A percentile compares a stretch with the other conserved stretches of the same genome.
Conservation (phyloP, 768 basidiomycete genomes). For the Termitomyces sp. region DNA sequence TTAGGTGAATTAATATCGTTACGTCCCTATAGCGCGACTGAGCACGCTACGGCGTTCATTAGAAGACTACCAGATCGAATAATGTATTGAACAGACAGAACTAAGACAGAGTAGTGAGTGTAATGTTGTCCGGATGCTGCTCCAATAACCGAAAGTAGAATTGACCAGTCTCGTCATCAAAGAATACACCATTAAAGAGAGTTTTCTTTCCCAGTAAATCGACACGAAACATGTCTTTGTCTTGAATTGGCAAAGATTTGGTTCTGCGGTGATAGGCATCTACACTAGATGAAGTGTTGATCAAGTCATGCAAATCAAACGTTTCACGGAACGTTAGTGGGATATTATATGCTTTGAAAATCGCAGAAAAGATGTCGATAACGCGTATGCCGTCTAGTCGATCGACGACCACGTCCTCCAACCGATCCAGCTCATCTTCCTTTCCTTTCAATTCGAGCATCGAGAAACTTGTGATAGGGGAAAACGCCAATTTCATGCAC, state of each 20-base stretch:
- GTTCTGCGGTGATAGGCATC: background rate
- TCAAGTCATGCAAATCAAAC: background rate
- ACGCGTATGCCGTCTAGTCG: background rate
- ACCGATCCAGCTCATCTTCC: background rate
- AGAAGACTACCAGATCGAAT: no score
- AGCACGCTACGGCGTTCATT: no score
- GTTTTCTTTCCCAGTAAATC: background rate
- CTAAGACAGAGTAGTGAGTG: background rate
- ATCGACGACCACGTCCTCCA: background rate
- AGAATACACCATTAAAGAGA: background rate
- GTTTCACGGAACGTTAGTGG: background rate
- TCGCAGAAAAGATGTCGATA: background rate
- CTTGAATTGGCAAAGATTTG: background rate
- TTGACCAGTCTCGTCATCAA: background rate
- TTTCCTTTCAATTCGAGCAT: background rate
- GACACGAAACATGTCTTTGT: background rate
- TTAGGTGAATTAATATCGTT: no score
- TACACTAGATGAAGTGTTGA: background rate
- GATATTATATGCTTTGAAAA: background rate
- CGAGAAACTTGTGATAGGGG: background rate
- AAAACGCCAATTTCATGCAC: background rate
- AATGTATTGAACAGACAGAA: background rate
- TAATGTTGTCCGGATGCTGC: background rate
- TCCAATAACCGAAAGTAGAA: background rate
- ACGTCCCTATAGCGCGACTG: no score